These are phyloP conservation scores for Komagataella mondaviorum DNA, from an alignment of 805 yeast species.

Conservation along the genomic window DNA sequence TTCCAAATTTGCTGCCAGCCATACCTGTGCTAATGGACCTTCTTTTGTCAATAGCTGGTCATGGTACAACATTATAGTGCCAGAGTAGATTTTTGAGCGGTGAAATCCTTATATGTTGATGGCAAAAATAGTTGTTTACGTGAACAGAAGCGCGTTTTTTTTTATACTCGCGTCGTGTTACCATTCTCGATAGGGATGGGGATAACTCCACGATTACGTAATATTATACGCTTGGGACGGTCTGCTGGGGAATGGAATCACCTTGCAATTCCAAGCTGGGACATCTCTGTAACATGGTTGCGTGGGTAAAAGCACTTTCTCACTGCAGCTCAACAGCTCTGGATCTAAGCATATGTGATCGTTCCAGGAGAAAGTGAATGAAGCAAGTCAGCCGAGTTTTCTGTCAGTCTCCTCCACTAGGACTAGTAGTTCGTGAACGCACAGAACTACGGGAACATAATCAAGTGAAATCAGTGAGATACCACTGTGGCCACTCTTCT, in stretches of 20 bases:
- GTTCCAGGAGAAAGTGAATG: no score
- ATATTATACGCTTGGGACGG: not conserved
- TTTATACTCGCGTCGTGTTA: not conserved
- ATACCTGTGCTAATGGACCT: conserved; percentile 81
- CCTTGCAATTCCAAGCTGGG: not conserved
- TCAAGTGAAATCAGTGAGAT: no score
- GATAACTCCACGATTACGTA: not conserved
- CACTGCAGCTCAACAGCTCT: no score
- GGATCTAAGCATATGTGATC: no score
- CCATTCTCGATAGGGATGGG: not conserved
- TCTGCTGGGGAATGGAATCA: not conserved
- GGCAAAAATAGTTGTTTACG: not conserved
- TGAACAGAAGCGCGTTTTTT: not conserved
- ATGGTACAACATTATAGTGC: conserved; percentile 28
- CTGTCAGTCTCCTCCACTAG: no score
- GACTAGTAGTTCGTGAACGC: no score
- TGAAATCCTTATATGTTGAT: not conserved
- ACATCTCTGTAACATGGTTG: no score
- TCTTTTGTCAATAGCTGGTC: conserved; percentile 45
- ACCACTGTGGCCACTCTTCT: no score
- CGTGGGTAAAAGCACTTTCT: no score
- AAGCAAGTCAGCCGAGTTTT: no score
- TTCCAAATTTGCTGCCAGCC: conserved; percentile 89
- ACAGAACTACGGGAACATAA: no score
- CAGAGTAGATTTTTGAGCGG: conserved; percentile 1